These are phyloP conservation scores for Capsicum rhomboideum DNA, from an alignment of 257 asterid species.

Conservation along the genomic window DNA sequence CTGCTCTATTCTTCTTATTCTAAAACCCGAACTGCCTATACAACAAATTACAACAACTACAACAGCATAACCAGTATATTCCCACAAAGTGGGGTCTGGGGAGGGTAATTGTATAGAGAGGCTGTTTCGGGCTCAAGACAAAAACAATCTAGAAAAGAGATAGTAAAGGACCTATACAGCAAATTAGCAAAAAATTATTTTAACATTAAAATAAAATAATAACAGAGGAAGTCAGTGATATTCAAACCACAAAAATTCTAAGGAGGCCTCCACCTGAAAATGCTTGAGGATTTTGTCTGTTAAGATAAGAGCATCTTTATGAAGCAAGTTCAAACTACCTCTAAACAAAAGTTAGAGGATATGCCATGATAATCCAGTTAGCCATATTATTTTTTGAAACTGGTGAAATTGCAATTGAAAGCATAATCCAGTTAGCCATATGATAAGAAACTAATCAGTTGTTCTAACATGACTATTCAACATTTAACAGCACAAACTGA, in stretches of 20 bases:
- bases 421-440: not conserved
- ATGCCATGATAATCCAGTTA: not conserved
- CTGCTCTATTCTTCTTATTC: not conserved
- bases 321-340: not conserved
- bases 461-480: not conserved
- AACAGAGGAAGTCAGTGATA: not conserved
- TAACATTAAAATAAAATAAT: not conserved
- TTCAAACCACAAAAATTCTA: not conserved
- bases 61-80: no score
- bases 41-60: no score
- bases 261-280: not conserved
- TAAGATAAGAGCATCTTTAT: not conserved
- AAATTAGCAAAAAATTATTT: not conserved
- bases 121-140: no score
- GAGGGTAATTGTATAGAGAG: no score
- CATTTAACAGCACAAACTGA: not conserved
- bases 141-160: no score
- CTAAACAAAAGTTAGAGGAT: not conserved
- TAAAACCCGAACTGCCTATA: not conserved
- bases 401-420: no score
- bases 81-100: no score
- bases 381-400: no score
- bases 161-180: no score
- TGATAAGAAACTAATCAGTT: not conserved
- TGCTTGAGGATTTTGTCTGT: not conserved